Base-by-base conservation (phyloP, 345 rosid species). In the Eutrema japonicum region DNA sequence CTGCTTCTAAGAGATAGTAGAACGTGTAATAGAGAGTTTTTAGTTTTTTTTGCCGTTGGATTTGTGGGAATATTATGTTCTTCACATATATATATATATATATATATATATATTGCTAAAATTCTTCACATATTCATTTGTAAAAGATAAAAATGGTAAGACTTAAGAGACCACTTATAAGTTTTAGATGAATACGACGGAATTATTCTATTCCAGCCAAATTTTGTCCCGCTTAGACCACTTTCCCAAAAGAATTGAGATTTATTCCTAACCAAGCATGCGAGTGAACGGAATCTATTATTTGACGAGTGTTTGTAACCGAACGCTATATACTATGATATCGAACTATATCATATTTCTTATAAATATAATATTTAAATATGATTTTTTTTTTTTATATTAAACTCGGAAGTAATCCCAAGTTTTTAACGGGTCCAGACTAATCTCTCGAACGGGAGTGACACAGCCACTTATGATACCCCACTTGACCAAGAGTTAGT, bases 211-310 rank as follows among this genome's bases (percentile, higher is more conserved):
- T 56, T 16, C 29, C 10, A 49, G 5, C 30, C 30, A 18, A 48
- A 1, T 8, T 8, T 16, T 22, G 3, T 26, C 11, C 55, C n/a
- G 29, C 7, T 50, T 47, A 16, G 51, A 52, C 35, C 57, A 52
- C 57, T 52, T 29, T 1, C n/a, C 45, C 64, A 0, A 62, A 43
- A 45, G 2, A 62, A 30, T 6, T 14, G 32, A 14, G 36, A 37
- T 65, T 22, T 65, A 37, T 66, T 51, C 38, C 3, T 18, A 66
- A 27, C 18, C 8, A 66, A 51, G 26, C 54, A 38, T 71, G 65
- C 37, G 9, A 60, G 33, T 62, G 63, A 73, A 73, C 26, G 50
- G 77, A 64, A 73, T 73, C 42, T 64, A 53, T 2, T 33, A 6
- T 54, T 43, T 63, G 64, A 53, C 77, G n/a, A 55, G 10, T 65